Evolutionary conservation across 2,329 filamentous ascomycete species (phyloP), one percentile per base, ranked within the genome.

Genomic region (Rutstroemia sp.): DNA sequence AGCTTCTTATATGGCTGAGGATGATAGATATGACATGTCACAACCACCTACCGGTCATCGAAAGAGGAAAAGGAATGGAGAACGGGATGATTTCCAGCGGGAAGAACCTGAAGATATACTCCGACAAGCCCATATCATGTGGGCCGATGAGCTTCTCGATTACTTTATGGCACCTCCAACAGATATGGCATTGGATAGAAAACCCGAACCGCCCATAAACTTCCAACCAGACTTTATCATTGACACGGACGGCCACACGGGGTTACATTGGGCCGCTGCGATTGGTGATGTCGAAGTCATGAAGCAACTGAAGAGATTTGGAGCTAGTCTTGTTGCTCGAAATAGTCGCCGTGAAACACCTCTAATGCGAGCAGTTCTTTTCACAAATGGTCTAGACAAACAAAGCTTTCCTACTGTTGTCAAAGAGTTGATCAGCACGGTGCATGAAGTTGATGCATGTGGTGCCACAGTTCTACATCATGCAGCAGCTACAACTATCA

Each of bases 261-360:
- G 92, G 5, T 80, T 99, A 63, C 94, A 99, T 69, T 99, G 94
- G 94, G 94, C 92, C 17, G 91, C 90, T 53, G 90, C 94, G 23
- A 99, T 99, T 92, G 94, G 94, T 57, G 94, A 97, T 64, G 78
- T 96, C 30, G 88, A 92, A 49, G 89, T 97, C 16, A 89, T 96
- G 60, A 90, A 87, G 70, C 88, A 95, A 70, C 77, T 99, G 17
- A 87, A 94, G 64, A 80, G 84, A 42, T 90, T 92, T 59, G 86
- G 88, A 44, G 91, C 92, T 10, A 83, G 83, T 59, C 77, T 90
- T 16, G 82, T 83, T 30, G 83, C 86, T 2, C 79, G 86, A 54
- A 92, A 91, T 56, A 74, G 81, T 46, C 77, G 83, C 19, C 87
- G 87, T 57, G 92, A 97, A 72, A 97, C 94, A 0, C 92, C 94